Base-by-base conservation (phyloP, 768 basidiomycete genomes). In the Trametes meyenii region DNA sequence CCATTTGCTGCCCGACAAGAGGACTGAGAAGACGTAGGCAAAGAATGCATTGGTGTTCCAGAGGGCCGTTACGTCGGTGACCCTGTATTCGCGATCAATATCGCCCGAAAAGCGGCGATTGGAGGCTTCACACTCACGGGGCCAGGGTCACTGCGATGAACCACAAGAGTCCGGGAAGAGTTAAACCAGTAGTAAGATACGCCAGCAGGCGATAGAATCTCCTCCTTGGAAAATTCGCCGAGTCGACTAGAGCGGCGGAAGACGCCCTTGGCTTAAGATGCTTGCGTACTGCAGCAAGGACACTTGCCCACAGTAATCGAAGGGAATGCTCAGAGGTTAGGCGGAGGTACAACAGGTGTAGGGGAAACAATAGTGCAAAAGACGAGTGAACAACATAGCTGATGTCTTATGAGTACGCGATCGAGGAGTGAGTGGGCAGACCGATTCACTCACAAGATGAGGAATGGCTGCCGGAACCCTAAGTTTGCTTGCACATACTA, bases 21-120 rank as follows among this genome's bases (percentile, higher is more conserved):
- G 84, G 62, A 95, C 85, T n/a, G 88, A 84, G 71, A 98, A 84
- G 26, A 94, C 71, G 71, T 98, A 98, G 5, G 92, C 90, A 73
- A 94, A 95, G 77, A 98, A 95, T 0, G 92, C 89, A 68, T 90
- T 92, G 8, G 90, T 87, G 70, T 96, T 96, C 86, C 91, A 94
- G 26, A 94, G 62, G 0, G 77, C 74, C 35, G 93, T 96, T 26
- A 95, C 85, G 74, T 95, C 92, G 66, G 87, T 89, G 26, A 94
- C 79, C 23, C 94, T 93, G 63, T 16, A 24, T 39, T 5, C 12
- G 7, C 61, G 64, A 38, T 19, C 26, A n/a, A 38, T 1, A 44
- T 44, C 43, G 43, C 13, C 13, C 8, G 3, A 8, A n/a, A 19
- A 21, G 8, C 12, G 7, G 3, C 7, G 17, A 17, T 45, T 43